Evolutionary conservation across 164 flowering plant genomes (phyloP), one percentile per base, ranked within the genome.

Genomic region (Magnolia kwangsiensis): DNA sequence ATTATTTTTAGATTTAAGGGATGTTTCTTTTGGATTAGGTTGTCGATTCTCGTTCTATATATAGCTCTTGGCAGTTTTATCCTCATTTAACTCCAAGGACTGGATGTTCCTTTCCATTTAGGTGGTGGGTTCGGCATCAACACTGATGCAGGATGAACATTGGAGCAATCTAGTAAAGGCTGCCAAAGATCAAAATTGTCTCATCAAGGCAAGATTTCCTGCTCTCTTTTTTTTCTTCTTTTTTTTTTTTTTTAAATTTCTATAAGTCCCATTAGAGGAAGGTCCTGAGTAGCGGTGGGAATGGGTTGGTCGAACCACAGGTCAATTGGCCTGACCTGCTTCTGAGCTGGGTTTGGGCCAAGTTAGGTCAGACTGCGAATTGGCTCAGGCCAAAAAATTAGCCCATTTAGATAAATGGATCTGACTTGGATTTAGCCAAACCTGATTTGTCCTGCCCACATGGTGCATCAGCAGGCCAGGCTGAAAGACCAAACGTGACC

Each of bases 41-140:
- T 29, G 6, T 75, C 5, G 13, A 14, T 7, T 9, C 67, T 37
- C 45, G 4, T 37, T 37, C 45, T 37, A 37, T 37, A 37, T 37
- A 37, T 37, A 37, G 45, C 45, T 37, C 45, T 37, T 37, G 45
- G 45, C 45, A 37, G 7, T 37, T 37, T 37, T 37, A 37, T 29
- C 24, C 49, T 45, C 23, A 1, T 21, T 69, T 24, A 27, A 31
- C 51, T 37, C 45, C 45, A 19, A 74, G 18, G 51, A 27, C 45
- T 37, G 23, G 23, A 61, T 11, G 45, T 20, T n/a, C 6, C 16
- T 24, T 71, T 72, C 49, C 64, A 31, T 70, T 3, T 59, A 92
- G 97, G 96, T 95, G 68, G 94, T 92, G 51, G 96, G 98, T 31
- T 90, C 92, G 71, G 95, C 95, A 51, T 87, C 94, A 51, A 88